phyloP scores from a whole-genome alignment of 495 filamentous ascomycete genomes.

The Talaromyces trachyspermus region DNA sequence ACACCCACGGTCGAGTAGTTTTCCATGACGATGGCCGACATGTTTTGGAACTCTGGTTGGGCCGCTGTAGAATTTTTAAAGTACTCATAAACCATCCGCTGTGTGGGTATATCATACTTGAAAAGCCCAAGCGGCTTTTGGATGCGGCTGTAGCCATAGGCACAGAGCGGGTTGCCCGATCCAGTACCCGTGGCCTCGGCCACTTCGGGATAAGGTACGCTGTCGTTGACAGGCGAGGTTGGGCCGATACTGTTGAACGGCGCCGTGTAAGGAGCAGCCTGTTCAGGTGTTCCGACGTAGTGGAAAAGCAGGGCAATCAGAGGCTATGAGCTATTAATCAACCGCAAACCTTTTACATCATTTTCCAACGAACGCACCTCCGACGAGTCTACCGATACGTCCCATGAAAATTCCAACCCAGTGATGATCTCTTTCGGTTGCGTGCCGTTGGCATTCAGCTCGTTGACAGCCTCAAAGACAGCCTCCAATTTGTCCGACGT shows the following conservation, averaged over 20 bases:
- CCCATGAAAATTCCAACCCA: too few relatives aligned
- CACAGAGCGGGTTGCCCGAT: too few relatives aligned
- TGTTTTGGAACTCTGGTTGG: neutral
- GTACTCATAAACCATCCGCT: neutral
- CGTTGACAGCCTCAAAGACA: conserved; percentile 17
- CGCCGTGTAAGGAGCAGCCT: neutral
- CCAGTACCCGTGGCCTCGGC: neutral
- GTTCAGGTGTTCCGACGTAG: neutral
- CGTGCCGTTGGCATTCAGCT: conserved; percentile 14
- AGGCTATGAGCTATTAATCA: too few relatives aligned
- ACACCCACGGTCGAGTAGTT: neutral
- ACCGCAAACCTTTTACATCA: too few relatives aligned
- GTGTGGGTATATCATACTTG: neutral
- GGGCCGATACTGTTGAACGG: neutral
- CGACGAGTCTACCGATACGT: neutral
- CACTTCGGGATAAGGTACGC: neutral
- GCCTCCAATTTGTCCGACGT: conserved; percentile 13
- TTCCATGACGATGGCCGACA: neutral
- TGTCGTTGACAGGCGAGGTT: neutral
- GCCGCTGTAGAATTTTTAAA: neutral
- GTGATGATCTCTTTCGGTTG: too few relatives aligned
- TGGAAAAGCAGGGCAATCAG: neutral
- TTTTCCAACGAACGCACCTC: neutral
- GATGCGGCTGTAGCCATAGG: neutral
- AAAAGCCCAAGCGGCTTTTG: neutral